Evolutionary conservation across 1,284 basidiomycete species (phyloP), one percentile per base, ranked within the genome.

Genomic region (Apiotrichum veenhuisii): DNA sequence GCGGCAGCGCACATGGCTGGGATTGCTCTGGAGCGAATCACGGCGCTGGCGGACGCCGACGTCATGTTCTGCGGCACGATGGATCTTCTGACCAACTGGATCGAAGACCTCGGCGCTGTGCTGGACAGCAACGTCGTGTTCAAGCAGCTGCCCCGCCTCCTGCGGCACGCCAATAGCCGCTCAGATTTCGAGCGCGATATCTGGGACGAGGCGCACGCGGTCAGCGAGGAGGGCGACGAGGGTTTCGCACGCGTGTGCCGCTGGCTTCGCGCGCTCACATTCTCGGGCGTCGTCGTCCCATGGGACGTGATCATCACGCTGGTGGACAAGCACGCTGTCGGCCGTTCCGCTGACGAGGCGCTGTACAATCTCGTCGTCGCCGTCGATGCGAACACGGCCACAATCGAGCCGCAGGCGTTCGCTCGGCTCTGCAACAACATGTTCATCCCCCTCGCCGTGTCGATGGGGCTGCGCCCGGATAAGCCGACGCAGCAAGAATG

Each of bases 281-380:
- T 80, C 48, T 88, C 87, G 2, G 87, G 85, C 0, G 82, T 88
- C 17, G 84, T 86, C 30, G 79, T 90, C 18, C 83, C 87, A 0
- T 75, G 72, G 71, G 40, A 54, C 14, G 49, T 55, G 0, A 42
- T 74, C 3, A 45, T 48, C 0, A 44, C 56, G 4, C 34, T 70
- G 17, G 54, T 73, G 2, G 67, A 68, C 2, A 37, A 38, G 12
- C 48, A 42, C 17, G 44, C 55, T 18, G 49, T 40, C 5, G 37
- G 37, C 5, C 23, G 23, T 9, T 38, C 49, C 3, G 14, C 17
- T 11, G 38, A 58, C 7, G 62, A 69, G n/a, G 55, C 67, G 12
- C 60, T 54, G 8, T 46, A 65, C 33, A 69, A 74, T 50, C 45
- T 73, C 5, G 62, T 69, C 18, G 63, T 67, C 7, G 64, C 72